Base-by-base conservation (phyloP, 306 rosid genomes). In the Prosopis cineraria region DNA sequence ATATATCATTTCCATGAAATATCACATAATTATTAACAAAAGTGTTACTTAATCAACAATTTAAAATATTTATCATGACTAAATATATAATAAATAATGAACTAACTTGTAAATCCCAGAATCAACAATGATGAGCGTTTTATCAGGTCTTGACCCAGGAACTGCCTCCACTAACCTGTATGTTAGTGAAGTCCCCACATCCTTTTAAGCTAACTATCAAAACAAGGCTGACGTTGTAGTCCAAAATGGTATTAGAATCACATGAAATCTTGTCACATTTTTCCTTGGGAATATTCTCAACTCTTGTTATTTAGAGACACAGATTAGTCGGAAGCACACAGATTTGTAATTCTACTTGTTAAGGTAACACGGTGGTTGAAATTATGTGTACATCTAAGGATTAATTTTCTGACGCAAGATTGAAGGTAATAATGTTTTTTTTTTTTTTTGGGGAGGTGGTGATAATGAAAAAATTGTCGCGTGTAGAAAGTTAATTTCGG, bases 161-260 rank as follows among this genome's bases (percentile, higher is more conserved):
- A 73, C 96, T 73, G 91, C 88, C 27, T 93, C 88, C 22, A 91
- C 79, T 13, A 90, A 96, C 80, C 22, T 93, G 96, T 70, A 93
- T 87, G 36, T 88, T 88, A 25, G 80, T 90, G 39, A 91, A 93
- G 78, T 91, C 87, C 13, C 75, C 90, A 64, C 87, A 82, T 19
- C 93, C 93, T 16, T 88, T 77, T 69, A 77, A 78, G 34, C 82
- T 88, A 62, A 94, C 96, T 0, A 89, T 91, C 41, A 91, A 65
- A 79, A 85, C 84, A 1, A 75, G 78, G 55, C 79, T 77, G 53
- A 81, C 93, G 56, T 93, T 87, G 76, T 88, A 82, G 24, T 80
- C 44, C 14, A 68, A 59, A 63, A 87, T 80, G 45, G 87, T 82
- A 37, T 30, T 56, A 3, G 93, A 88, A 52, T 31, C 69, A 92